A percentile compares a stretch with the other conserved stretches of the same genome.
Evolutionary conservation across 1,139 yeast species (phyloP).

Genomic region (Pichia sp.): DNA sequence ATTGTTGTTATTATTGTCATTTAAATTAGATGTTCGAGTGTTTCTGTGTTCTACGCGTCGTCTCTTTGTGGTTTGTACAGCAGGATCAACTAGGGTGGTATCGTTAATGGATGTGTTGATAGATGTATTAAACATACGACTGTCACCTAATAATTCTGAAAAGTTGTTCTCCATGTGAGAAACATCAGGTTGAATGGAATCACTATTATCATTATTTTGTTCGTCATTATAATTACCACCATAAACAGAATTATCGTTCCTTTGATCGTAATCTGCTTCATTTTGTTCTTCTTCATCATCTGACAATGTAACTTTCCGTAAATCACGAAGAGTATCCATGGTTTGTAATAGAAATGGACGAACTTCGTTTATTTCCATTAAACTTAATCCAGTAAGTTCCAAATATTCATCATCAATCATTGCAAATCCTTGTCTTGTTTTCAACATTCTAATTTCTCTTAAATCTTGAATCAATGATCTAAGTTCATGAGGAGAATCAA

Average conservation of each 20-base stretch:
- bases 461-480: constrained; percentile 74
- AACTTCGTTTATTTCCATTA: constrained; percentile 81
- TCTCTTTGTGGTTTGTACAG: constrained; percentile 6
- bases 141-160: background rate
- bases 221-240: too few relatives aligned
- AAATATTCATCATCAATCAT: constrained; percentile 79
- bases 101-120: constrained; percentile 1
- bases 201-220: too few relatives aligned
- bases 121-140: background rate
- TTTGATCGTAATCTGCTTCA: background rate
- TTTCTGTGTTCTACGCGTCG: constrained; percentile 8
- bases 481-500: constrained; percentile 57
- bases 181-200: too few relatives aligned
- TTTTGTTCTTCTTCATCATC: constrained; percentile 15
- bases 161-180: too few relatives aligned
- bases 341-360: constrained; percentile 74
- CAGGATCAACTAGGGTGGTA: constrained; percentile 6
- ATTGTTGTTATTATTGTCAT: background rate
- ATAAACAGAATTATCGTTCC: too few relatives aligned
- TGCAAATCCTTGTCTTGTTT: constrained; percentile 71
- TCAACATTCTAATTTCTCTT: constrained; percentile 74
- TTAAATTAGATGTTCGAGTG: background rate
- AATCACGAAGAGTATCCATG: constrained; percentile 59
- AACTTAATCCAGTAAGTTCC: constrained; percentile 75
- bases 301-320: constrained; percentile 22